Base-by-base conservation (phyloP, 2,329 filamentous ascomycete genomes). In the Hymenoscyphus fructigenus region DNA sequence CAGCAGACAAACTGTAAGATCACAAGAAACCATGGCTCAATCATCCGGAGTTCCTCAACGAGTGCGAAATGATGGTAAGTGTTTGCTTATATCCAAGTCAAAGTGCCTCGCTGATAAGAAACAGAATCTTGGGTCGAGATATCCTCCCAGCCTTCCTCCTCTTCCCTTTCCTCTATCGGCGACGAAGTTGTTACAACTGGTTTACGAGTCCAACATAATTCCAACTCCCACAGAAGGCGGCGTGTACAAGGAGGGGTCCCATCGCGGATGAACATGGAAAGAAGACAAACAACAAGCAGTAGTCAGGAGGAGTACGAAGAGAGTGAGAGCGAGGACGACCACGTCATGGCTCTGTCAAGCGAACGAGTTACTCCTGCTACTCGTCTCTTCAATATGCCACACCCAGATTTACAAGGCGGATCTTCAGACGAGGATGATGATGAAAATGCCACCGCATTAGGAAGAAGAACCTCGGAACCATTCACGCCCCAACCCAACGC, bases 101-200 rank as follows among this genome's bases (percentile, higher is more conserved):
- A 20, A 28, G 29, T 59, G 20, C 59, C 59, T 56, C 55, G 59
- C 55, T 65, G 56, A 61, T 55, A 58, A 29, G 6, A 15, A 20
- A 34, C 67, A 93, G 95, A 98, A 80, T 97, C 95, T 9, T 99
- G 95, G 95, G 88, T 98, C 72, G 94, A 99, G 77, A 88, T 99
- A 66, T 87, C 91, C 57, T 97, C 94, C 3, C 92, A 95, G 72
- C 93, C 94, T 7, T 97, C 94, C 0, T 96, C 94, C 1, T 97
- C 94, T 2, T 97, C 93, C 15, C 82, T 97, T 14, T 97, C 93
- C 23, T 97, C 88, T 62, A 88, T 90, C 75, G 86, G 85, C 68
- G 93, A 97, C 70, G 93, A 97, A 74, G 94, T 97, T 70, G 90
- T 97, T 69, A 96, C 92, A 1, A 95, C 92, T 5, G 93, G 93